These are phyloP conservation scores for Fusarium sp. DNA, from an alignment of 2,329 filamentous ascomycete species.

Conservation along the genomic window DNA sequence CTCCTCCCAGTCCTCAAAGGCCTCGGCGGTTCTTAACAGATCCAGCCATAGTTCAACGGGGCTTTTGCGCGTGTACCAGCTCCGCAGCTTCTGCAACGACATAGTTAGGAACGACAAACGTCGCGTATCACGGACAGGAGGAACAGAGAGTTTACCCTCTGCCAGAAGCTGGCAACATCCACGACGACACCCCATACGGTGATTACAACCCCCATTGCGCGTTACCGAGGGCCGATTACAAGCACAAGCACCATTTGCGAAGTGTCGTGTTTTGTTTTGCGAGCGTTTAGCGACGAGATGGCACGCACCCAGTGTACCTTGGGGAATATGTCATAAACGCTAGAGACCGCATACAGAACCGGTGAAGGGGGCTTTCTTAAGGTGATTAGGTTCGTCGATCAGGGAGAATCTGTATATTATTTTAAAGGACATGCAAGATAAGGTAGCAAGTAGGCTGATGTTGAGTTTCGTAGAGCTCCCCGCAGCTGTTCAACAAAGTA, in stretches of 20 bases:
- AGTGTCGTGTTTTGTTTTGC: slow-evolving; percentile 12
- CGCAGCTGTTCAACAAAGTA: slow-evolving; percentile 37
- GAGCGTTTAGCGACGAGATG: slow-evolving; percentile 22
- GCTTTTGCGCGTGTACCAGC: slow-evolving; percentile 73
- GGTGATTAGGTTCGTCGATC: neutral
- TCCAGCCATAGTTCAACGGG: slow-evolving; percentile 72
- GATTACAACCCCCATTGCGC: slow-evolving; percentile 54
- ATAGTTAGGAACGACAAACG: slow-evolving; percentile 22
- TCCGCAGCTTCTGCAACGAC: slow-evolving; percentile 67
- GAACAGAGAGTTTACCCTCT: slow-evolving; percentile 57
- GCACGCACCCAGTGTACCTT: slow-evolving; percentile 19
- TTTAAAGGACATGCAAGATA: slow-evolving; percentile 25
- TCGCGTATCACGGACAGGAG: slow-evolving; percentile 3
- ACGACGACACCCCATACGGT: slow-evolving; percentile 67
- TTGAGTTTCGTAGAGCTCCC: slow-evolving; percentile 36
- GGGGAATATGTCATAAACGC: slow-evolving; percentile 32
- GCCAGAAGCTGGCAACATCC: slow-evolving; percentile 71
- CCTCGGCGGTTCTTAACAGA: slow-evolving; percentile 70
- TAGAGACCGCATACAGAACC: slow-evolving; percentile 22
- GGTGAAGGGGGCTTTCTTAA: neutral
- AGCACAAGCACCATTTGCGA: slow-evolving; percentile 44
- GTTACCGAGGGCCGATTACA: slow-evolving; percentile 49
- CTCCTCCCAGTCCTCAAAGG: slow-evolving; percentile 87
- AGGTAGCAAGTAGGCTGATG: slow-evolving; percentile 11
- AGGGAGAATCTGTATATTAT: neutral